A percentile compares a stretch with the other conserved stretches of the same genome.
These are phyloP conservation scores for Leptographium flavum DNA, from an alignment of 2,329 filamentous ascomycete species.

Conservation along the genomic window DNA sequence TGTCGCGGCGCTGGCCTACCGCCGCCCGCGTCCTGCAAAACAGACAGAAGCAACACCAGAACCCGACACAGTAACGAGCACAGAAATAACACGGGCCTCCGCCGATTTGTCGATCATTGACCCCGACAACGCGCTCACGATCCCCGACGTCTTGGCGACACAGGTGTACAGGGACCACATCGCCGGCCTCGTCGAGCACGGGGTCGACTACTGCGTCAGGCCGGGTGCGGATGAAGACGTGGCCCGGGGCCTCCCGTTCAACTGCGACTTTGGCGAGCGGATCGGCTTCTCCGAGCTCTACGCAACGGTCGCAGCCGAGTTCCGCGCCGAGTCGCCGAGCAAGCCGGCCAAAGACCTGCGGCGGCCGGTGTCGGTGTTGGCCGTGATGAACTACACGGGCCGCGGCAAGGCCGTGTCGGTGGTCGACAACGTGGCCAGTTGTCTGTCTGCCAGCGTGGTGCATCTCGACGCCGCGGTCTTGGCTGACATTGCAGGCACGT, in stretches of 20 bases:
- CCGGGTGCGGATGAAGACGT: constrained; percentile 5
- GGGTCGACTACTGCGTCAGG: neutral
- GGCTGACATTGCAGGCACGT: constrained; percentile 53
- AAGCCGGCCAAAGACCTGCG: constrained; percentile 12
- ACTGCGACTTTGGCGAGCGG: constrained; percentile 11
- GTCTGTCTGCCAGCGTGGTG: constrained; percentile 50
- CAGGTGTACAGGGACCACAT: neutral
- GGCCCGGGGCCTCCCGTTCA: neutral
- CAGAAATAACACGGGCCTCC: too few species aligned
- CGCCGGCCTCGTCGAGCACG: neutral
- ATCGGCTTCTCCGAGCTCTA: constrained; percentile 18
- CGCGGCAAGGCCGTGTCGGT: constrained; percentile 14
- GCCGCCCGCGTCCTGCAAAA: too few species aligned
- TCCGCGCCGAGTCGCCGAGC: constrained; percentile 12
- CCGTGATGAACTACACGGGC: constrained; percentile 21
- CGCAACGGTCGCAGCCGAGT: constrained; percentile 18
- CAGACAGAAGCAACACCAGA: neutral
- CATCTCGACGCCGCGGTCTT: constrained; percentile 56
- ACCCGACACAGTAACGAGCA: neutral
- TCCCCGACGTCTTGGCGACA: neutral
- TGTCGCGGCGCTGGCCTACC: neutral
- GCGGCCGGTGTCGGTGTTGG: constrained; percentile 21
- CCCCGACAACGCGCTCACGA: constrained; percentile 2
- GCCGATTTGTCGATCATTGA: constrained; percentile 1
- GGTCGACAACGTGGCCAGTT: constrained; percentile 17